These are phyloP conservation scores for Physcomitrium patens DNA, from an alignment of 225 moss, liverwort and hornwort genomes.

Conservation along the genomic window DNA sequence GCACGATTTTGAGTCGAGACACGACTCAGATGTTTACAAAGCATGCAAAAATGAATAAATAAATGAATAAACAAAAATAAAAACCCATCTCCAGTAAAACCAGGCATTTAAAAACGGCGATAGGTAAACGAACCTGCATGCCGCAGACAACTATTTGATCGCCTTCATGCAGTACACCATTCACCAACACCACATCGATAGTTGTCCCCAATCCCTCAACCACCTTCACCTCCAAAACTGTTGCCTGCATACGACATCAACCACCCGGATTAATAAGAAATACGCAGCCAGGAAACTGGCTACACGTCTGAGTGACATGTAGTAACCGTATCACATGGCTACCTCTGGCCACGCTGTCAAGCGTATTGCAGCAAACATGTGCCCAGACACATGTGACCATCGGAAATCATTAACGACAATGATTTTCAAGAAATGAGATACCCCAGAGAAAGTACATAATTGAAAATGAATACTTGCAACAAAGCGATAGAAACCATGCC, in stretches of 20 bases:
- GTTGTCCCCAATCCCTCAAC: conserved; percentile 98
- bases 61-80: too few species aligned
- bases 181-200: conserved; percentile 96
- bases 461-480: not conserved
- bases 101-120: not conserved
- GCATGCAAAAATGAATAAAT: conserved; percentile 8
- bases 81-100: conserved; percentile 11
- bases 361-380: not conserved
- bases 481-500: not conserved
- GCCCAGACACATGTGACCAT: conserved; percentile 10
- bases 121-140: conserved; percentile 76
- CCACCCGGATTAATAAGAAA: conserved; percentile 11
- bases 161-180: conserved; percentile 96
- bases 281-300: not conserved
- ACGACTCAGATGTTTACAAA: not conserved
- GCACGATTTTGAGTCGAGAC: not conserved
- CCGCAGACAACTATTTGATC: conserved; percentile 99
- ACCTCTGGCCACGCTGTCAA: conserved; percentile 7
- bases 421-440: conserved; percentile 13
- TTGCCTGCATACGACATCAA: conserved; percentile 61
- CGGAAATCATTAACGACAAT: not conserved
- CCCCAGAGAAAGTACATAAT: not conserved
- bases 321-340: conserved; percentile 18
- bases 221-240: conserved; percentile 96
- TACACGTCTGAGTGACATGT: not conserved